phyloP scores from a whole-genome alignment of 2,329 filamentous ascomycete species.

The Dactylellina sp. region DNA sequence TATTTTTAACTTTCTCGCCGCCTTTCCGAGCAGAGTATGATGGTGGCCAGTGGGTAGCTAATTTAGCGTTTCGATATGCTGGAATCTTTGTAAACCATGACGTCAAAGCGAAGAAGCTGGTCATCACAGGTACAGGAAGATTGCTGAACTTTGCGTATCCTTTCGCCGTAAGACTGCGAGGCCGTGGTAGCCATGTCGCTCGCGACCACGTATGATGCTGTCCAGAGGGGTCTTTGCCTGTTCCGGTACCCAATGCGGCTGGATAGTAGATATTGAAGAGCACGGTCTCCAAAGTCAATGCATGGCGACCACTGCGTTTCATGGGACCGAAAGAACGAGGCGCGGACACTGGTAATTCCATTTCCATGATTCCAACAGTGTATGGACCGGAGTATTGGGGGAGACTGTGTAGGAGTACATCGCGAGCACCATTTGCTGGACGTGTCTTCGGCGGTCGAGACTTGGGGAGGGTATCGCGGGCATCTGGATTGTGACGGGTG shows the following conservation, averaged over 20 bases:
- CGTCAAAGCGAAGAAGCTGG: conserved; percentile 61
- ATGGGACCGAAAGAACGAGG: conserved; percentile 63
- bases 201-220: conserved; percentile 42
- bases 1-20: conserved; percentile 68
- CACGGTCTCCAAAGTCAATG: conserved; percentile 75
- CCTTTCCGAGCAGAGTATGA: conserved; percentile 77
- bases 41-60: conserved; percentile 75
- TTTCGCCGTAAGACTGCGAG: conserved; percentile 25
- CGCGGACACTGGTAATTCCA: conserved; percentile 77
- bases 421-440: conserved; percentile 47
- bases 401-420: conserved; percentile 77
- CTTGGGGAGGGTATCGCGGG: conserved; percentile 53
- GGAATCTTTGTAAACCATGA: conserved; percentile 62
- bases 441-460: conserved; percentile 36
- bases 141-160: conserved; percentile 34
- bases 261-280: conserved; percentile 88
- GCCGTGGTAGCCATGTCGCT: conserved; percentile 32
- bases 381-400: conserved; percentile 81
- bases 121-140: conserved; percentile 21
- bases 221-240: conserved; percentile 48
- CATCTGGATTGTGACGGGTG: conserved; percentile 54
- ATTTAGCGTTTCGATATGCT: conserved; percentile 30
- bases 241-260: conserved; percentile 65
- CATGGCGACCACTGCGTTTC: conserved; percentile 61
- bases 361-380: conserved; percentile 81